Base-by-base conservation (phyloP, 1,139 yeast genomes). In the Debaryomycetaceae sp. region DNA sequence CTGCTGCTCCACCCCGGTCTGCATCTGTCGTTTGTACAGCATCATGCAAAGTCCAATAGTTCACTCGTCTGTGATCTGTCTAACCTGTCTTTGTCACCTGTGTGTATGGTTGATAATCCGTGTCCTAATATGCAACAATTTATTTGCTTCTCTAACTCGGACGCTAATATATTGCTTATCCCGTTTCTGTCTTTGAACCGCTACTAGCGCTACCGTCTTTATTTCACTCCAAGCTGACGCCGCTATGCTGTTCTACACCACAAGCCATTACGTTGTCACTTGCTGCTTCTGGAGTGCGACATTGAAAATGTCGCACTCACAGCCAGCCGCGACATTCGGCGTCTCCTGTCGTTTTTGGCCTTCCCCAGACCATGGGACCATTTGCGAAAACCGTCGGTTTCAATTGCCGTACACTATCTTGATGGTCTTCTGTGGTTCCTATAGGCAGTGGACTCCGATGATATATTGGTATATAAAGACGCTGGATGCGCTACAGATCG, bases 1-100 rank as follows among this genome's bases (percentile, higher is more conserved):
- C 37, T 46, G 51, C 2, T 55, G 50, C 17, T 27, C 38, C 9
- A 38, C 27, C 38, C 56, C 54, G 4, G 54, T 53, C 35, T 47
- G 44, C 54, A 55, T 57, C 38, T 54, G 58, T 47, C 65, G 60
- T 42, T 65, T 65, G 23, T 27, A 8, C 31, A 27, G 31, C 31
- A 27, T 27, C 31, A 8, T 27, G 31, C 8, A 8, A 27, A 2
- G 20, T 4, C 20, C 20, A 17, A 17, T 17, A 2, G 2, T 17
- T 17, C 20, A 17, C 20, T 17, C 20, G 20, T 17, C 20, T 17
- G 20, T 17, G 20, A 17, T 17, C 20, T 17, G 20, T 17, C 20
- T 17, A 4, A 4, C 20, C 20, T 17, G 20, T 17, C 4, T 4
- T 17, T 17, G 20, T 17, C 20, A 17, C 20, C 20, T 2, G 20